phyloP scores from a whole-genome alignment of 1,284 basidiomycete genomes.

The Schizophyllum commune region DNA sequence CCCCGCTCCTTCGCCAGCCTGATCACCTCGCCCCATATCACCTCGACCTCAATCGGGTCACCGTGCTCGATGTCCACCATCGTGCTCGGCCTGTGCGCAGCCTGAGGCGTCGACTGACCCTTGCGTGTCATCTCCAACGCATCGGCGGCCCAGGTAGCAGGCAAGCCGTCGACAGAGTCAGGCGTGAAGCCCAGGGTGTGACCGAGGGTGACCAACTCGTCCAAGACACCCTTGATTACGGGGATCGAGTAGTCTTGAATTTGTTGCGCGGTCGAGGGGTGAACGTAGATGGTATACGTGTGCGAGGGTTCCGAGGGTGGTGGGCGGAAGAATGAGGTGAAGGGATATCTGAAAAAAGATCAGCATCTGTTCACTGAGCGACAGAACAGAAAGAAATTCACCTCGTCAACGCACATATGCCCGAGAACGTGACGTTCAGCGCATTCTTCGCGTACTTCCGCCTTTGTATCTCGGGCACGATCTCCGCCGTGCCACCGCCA shows the following conservation, averaged over 20 bases:
- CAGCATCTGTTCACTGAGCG: not conserved
- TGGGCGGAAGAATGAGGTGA: slow-evolving; percentile 3
- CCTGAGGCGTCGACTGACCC: not conserved
- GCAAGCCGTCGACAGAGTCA: not conserved
- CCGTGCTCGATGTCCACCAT: not conserved
- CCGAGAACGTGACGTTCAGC: not conserved
- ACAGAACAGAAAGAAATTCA: not conserved
- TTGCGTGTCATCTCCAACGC: not conserved
- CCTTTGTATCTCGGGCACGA: slow-evolving; percentile 3
- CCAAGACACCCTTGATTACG: not conserved
- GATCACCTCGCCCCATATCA: slow-evolving; percentile 1
- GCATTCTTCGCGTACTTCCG: slow-evolving; percentile 3
- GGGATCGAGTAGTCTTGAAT: slow-evolving; percentile 1
- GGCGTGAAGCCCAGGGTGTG: not conserved
- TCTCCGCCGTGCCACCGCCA: not conserved
- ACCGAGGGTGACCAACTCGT: not conserved
- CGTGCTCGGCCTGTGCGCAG: not conserved
- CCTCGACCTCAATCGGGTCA: slow-evolving; percentile 2
- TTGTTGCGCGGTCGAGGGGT: not conserved
- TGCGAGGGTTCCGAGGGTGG: not conserved
- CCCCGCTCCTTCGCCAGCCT: slow-evolving; percentile 1
- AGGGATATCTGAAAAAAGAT: not conserved
- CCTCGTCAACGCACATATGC: not conserved
- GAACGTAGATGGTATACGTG: not conserved
- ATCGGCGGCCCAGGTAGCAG: not conserved